Percentiles rank a stretch among this genome's conserved stretches.
These are phyloP conservation scores for Cryptococcus sp. DNA, from an alignment of 1,284 basidiomycete species.

Conservation along the genomic window DNA sequence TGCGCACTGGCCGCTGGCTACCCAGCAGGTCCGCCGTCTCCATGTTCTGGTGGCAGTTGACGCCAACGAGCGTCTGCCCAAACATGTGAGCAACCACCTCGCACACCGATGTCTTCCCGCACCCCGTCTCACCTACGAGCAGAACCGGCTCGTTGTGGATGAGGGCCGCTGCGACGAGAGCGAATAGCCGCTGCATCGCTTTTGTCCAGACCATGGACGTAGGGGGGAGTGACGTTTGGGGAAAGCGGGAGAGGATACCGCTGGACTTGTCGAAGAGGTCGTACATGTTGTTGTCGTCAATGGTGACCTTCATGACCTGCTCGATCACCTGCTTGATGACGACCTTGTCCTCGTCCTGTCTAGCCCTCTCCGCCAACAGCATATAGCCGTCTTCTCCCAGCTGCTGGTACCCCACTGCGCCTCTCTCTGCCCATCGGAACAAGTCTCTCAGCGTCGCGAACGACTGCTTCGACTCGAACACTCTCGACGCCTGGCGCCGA, in stretches of 20 bases:
- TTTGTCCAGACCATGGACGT: conserved; percentile 76
- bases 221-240: conserved; percentile 25
- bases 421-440: conserved; percentile 93
- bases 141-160: conserved; percentile 91
- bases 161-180: conserved; percentile 76
- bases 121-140: conserved; percentile 97
- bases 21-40: conserved; percentile 97
- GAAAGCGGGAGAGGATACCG: conserved; percentile 34
- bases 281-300: conserved; percentile 72
- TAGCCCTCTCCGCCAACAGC: conserved; percentile 88
- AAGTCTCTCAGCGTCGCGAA: conserved; percentile 96
- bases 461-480: conserved; percentile 96
- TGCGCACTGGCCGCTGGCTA: conserved; percentile 87
- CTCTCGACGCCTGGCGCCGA: conserved; percentile 79
- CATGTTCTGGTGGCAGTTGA: conserved; percentile 99
- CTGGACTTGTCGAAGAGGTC: conserved; percentile 57
- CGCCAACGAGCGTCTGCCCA: conserved; percentile 62
- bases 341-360: conserved; percentile 77
- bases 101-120: conserved; percentile 96
- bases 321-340: conserved; percentile 93
- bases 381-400: conserved; percentile 97
- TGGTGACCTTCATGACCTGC: conserved; percentile 78
- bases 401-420: conserved; percentile 84
- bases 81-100: conserved; percentile 76
- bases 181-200: conserved; percentile 87